phyloP scores from a whole-genome alignment of 768 basidiomycete species.

The Boletus patriciae region DNA sequence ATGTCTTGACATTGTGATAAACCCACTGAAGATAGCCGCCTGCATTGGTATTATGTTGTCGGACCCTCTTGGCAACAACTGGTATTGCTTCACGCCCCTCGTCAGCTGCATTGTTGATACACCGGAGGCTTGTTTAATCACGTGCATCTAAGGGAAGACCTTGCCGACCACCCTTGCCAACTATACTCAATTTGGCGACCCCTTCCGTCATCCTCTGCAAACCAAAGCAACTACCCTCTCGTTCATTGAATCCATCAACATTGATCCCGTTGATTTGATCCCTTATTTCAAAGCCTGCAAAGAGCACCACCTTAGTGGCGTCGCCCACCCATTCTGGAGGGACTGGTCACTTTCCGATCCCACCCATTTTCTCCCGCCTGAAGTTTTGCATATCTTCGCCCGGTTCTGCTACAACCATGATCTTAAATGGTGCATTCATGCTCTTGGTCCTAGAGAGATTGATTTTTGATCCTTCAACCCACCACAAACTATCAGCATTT shows the following conservation, averaged over 20 bases:
- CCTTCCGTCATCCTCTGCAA: conserved; percentile 25
- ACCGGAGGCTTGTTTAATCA: conserved; percentile 31
- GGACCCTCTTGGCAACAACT: conserved; percentile 23
- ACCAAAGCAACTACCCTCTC: conserved; percentile 25
- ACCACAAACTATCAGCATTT: neutral
- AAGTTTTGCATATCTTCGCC: conserved; percentile 42
- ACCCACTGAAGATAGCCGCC: conserved; percentile 18
- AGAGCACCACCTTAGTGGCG: conserved; percentile 5
- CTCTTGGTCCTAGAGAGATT: conserved; percentile 26
- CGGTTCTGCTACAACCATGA: conserved; percentile 41
- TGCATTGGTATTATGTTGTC: conserved; percentile 17
- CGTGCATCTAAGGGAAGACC: conserved; percentile 32
- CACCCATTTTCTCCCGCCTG: conserved; percentile 35
- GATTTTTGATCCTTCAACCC: neutral
- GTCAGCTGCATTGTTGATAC: conserved; percentile 34
- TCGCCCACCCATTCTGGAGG: conserved; percentile 35
- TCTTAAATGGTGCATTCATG: conserved; percentile 38
- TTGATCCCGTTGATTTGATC: neutral
- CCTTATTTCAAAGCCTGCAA: neutral
- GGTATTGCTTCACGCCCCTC: conserved; percentile 30
- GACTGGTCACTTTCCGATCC: conserved; percentile 38
- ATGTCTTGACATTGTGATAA: conserved; percentile 18
- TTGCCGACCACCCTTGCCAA: conserved; percentile 34
- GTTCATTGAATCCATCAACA: conserved; percentile 10
- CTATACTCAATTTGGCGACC: conserved; percentile 34